Conservation (phyloP, 768 basidiomycete species). For the Grammothele lineata region DNA sequence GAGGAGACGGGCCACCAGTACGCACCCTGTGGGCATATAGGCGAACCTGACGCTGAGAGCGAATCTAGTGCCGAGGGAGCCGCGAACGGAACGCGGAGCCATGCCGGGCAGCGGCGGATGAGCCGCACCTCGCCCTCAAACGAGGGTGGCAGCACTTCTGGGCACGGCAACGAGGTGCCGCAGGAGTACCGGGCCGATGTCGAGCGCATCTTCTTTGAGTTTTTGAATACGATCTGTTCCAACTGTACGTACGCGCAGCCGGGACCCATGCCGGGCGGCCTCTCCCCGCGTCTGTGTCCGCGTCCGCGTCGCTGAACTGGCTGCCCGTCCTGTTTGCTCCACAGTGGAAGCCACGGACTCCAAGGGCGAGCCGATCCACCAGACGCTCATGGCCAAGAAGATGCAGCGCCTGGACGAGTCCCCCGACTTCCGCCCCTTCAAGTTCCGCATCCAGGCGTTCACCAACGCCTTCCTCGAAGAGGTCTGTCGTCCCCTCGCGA, state of each 20-base stretch:
- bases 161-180: slow-evolving; percentile 62
- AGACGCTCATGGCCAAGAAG: slow-evolving; percentile 98
- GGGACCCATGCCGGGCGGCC: not conserved
- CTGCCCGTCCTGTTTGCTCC: slow-evolving; percentile 20
- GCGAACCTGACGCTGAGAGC: slow-evolving; percentile 9
- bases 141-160: slow-evolving; percentile 21
- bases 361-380: slow-evolving; percentile 96
- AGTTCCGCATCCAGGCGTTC: slow-evolving; percentile 98
- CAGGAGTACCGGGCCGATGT: slow-evolving; percentile 79
- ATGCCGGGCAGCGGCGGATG: slow-evolving; percentile 21
- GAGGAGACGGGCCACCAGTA: slow-evolving; percentile 13
- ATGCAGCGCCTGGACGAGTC: slow-evolving; percentile 98
- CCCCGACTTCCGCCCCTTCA: slow-evolving; percentile 96
- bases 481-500: slow-evolving; percentile 36
- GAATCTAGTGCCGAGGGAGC: slow-evolving; percentile 22
- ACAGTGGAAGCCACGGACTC: slow-evolving; percentile 88
- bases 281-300: slow-evolving; percentile 5
- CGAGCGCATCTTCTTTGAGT: slow-evolving; percentile 88
- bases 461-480: slow-evolving; percentile 94
- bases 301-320: slow-evolving; percentile 9
- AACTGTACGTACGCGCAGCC: slow-evolving; percentile 60
- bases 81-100: slow-evolving; percentile 25
- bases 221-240: slow-evolving; percentile 83
- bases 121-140: slow-evolving; percentile 24
- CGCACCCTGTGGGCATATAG: slow-evolving; percentile 7